phyloP scores from a whole-genome alignment of 192 early-diverging fungal species.

The Backusella macrospora region DNA sequence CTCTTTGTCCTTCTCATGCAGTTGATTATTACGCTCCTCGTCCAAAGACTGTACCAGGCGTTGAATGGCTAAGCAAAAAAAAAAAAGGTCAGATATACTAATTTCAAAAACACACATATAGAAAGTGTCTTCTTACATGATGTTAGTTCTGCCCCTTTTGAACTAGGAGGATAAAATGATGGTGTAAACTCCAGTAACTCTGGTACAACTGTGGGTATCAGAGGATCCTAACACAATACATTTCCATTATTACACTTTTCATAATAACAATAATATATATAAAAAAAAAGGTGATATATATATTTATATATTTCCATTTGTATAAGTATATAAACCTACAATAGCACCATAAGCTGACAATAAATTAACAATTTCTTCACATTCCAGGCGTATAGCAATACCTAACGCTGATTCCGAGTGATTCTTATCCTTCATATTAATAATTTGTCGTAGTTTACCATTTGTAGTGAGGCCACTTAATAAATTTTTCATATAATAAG shows the following conservation, averaged over 20 bases:
- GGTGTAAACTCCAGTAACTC: neutral
- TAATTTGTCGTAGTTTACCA: slow-evolving; percentile 25
- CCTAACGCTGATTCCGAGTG: slow-evolving; percentile 85
- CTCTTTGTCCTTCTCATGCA: slow-evolving; percentile 58
- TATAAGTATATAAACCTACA: neutral
- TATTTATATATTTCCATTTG: neutral
- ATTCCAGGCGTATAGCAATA: slow-evolving; percentile 81
- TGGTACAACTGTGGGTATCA: neutral
- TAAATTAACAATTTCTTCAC: slow-evolving; percentile 66
- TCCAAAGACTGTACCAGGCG: slow-evolving; percentile 72
- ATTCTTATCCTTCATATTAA: slow-evolving; percentile 70
- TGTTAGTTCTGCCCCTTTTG: neutral
- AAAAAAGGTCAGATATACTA: neutral
- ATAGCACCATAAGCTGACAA: slow-evolving; percentile 78
- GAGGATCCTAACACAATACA: neutral
- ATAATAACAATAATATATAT: no score
- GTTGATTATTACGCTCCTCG: slow-evolving; percentile 62
- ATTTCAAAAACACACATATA: neutral
- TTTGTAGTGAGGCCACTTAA: slow-evolving; percentile 45
- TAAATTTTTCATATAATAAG: slow-evolving; percentile 91
- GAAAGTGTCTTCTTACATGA: neutral
- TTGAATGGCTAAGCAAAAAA: slow-evolving; percentile 54
- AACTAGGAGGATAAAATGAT: neutral
- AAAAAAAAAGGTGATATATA: no score
- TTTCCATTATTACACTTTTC: no score